A percentile compares a stretch with the other conserved stretches of the same genome.
These are phyloP conservation scores for Metschnikowia amazonensis DNA, from an alignment of 805 yeast species.

Conservation along the genomic window DNA sequence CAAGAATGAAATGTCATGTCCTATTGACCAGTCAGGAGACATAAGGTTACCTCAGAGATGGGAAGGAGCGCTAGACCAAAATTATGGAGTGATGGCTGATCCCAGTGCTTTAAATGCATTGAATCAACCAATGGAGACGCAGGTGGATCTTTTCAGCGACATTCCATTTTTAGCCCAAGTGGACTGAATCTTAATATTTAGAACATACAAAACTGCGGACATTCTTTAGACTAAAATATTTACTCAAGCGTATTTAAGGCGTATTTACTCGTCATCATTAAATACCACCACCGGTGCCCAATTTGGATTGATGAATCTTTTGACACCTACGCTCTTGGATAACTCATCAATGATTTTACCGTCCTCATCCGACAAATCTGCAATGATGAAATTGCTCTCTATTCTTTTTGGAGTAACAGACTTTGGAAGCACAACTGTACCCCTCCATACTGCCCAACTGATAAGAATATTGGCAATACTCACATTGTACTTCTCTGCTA, in stretches of 20 bases:
- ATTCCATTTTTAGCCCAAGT: conserved; percentile 18
- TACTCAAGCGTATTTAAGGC: neutral
- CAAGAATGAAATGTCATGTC: conserved; percentile 20
- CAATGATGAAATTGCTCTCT: conserved; percentile 31
- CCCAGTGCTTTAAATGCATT: neutral
- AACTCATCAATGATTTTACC: conserved; percentile 28
- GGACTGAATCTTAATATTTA: neutral
- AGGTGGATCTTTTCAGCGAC: conserved; percentile 27
- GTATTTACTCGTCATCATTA: conserved; percentile 15
- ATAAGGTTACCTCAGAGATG: neutral
- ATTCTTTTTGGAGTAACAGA: conserved; percentile 30
- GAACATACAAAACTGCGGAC: neutral
- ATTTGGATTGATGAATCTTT: conserved; percentile 35
- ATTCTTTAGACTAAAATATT: neutral
- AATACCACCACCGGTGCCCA: conserved; percentile 34
- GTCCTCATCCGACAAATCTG: conserved; percentile 35
- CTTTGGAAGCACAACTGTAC: conserved; percentile 45
- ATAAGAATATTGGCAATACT: conserved; percentile 50
- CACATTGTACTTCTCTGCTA: conserved; percentile 43
- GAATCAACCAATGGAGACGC: conserved; percentile 4
- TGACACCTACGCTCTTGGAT: conserved; percentile 22
- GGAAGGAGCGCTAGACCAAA: neutral
- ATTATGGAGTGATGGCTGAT: neutral
- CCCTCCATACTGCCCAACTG: conserved; percentile 59
- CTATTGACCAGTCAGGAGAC: neutral